A percentile compares a stretch with the other conserved stretches of the same genome.
Evolutionary conservation across 2,329 filamentous ascomycete genomes (phyloP).

Genomic region (Lecanicillium sp.): DNA sequence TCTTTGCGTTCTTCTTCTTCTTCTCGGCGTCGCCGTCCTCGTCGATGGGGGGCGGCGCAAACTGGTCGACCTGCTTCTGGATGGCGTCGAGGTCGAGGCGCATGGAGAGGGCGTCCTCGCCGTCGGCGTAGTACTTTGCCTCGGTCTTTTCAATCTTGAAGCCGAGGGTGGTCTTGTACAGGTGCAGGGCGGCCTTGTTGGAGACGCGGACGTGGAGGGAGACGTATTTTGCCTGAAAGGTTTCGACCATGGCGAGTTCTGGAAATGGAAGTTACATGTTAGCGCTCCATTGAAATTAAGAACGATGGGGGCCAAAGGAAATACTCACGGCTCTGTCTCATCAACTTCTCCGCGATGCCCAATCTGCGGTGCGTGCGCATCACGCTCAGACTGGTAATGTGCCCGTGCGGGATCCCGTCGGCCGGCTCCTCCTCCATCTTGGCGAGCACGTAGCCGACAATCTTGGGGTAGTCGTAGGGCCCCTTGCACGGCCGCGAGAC

Average conservation of each 20-base stretch:
- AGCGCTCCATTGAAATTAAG: constrained; percentile 2
- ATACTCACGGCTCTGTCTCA: constrained; percentile 84
- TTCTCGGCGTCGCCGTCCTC: constrained; percentile 36
- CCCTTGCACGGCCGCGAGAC: constrained; percentile 70
- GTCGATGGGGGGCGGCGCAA: constrained; percentile 11
- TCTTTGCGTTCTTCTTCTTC: constrained; percentile 25
- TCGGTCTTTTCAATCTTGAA: constrained; percentile 85
- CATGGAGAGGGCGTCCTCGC: constrained; percentile 95
- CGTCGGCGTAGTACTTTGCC: constrained; percentile 91
- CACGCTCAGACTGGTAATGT: constrained; percentile 91
- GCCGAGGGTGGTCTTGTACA: constrained; percentile 87
- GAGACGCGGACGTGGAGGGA: constrained; percentile 92
- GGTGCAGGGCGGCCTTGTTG: constrained; percentile 81
- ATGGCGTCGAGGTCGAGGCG: constrained; percentile 69
- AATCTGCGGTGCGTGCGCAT: constrained; percentile 92
- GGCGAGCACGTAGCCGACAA: constrained; percentile 97
- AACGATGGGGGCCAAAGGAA: constrained; percentile 3
- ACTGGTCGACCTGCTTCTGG: constrained; percentile 36
- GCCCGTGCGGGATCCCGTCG: constrained; percentile 86
- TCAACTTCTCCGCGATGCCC: constrained; percentile 93
- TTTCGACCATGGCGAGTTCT: constrained; percentile 97
- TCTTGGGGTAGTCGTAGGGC: constrained; percentile 87
- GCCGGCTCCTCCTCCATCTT: constrained; percentile 99
- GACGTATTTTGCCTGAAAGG: constrained; percentile 84
- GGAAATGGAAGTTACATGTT: constrained; percentile 3